A percentile compares a stretch with the other conserved stretches of the same genome.
Evolutionary conservation across 202 grass and related monocot species (phyloP).

Genomic region (Zoysia matrella): DNA sequence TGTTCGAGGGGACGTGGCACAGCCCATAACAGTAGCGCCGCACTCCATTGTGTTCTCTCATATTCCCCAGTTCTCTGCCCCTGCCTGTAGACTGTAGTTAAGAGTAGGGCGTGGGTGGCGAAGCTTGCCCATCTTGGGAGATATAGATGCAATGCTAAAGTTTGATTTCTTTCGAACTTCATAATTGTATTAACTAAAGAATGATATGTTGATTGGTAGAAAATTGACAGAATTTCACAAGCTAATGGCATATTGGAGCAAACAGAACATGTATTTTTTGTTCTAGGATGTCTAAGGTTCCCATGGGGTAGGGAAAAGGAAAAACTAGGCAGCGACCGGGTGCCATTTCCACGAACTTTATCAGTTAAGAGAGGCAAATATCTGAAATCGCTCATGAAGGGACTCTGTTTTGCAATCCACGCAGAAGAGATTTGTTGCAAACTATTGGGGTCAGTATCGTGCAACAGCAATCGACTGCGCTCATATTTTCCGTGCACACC

Average conservation of each 20-base stretch:
- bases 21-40: conserved; percentile 64
- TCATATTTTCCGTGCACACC: background rate
- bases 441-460: background rate
- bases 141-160: conserved; percentile 31
- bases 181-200: background rate
- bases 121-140: conserved; percentile 44
- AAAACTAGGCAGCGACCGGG: background rate
- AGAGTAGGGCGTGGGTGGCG: conserved; percentile 31
- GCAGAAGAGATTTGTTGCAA: background rate
- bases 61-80: conserved; percentile 66
- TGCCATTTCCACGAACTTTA: background rate
- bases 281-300: background rate
- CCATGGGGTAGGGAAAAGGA: background rate
- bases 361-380: background rate
- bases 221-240: background rate
- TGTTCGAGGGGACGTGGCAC: conserved; percentile 47
- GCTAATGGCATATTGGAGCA: background rate
- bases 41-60: conserved; percentile 78
- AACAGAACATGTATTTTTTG: background rate
- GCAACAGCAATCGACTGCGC: background rate
- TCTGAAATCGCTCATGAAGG: background rate
- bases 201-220: background rate
- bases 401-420: background rate
- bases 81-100: conserved; percentile 59
- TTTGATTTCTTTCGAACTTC: background rate